Conservation (phyloP, 228 moss, liverwort and hornwort genomes). For the Sphagnum magellanicum region DNA sequence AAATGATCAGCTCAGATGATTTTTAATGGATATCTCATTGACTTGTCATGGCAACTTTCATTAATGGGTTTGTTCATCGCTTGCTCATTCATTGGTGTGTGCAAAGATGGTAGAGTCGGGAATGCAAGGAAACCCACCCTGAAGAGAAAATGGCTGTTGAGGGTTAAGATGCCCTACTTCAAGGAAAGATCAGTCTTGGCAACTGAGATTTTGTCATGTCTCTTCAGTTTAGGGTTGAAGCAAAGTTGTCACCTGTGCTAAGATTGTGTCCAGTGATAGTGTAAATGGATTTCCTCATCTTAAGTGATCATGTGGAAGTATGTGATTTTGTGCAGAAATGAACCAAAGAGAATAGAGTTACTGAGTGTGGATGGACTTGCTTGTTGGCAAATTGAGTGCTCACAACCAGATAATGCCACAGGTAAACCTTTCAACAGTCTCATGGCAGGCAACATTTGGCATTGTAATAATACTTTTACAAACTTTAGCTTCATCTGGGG, state of each 20-base stretch:
- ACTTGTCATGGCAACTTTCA: not conserved
- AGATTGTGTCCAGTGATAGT: not conserved
- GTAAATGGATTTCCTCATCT: no score
- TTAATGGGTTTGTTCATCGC: not conserved
- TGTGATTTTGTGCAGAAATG: slow-evolving; percentile 28
- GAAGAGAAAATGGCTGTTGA: not conserved
- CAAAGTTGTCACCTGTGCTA: not conserved
- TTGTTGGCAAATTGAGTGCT: slow-evolving; percentile 68
- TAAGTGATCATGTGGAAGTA: no score
- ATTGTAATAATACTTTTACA: not conserved
- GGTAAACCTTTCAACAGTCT: slow-evolving; percentile 16
- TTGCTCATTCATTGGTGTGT: no score
- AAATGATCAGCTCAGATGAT: no score
- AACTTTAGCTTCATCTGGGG: not conserved
- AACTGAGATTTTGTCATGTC: not conserved
- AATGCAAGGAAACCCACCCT: not conserved
- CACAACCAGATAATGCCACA: slow-evolving; percentile 40
- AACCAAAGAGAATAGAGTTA: slow-evolving; percentile 75
- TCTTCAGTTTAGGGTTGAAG: not conserved
- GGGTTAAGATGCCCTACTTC: not conserved
- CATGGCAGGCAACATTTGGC: not conserved
- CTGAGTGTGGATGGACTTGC: slow-evolving; percentile 77
- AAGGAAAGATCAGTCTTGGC: not conserved
- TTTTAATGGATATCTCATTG: no score
- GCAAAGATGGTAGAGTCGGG: not conserved